These are phyloP conservation scores for Jaltomata sinuosa DNA, from an alignment of 257 asterid genomes.

Conservation along the genomic window DNA sequence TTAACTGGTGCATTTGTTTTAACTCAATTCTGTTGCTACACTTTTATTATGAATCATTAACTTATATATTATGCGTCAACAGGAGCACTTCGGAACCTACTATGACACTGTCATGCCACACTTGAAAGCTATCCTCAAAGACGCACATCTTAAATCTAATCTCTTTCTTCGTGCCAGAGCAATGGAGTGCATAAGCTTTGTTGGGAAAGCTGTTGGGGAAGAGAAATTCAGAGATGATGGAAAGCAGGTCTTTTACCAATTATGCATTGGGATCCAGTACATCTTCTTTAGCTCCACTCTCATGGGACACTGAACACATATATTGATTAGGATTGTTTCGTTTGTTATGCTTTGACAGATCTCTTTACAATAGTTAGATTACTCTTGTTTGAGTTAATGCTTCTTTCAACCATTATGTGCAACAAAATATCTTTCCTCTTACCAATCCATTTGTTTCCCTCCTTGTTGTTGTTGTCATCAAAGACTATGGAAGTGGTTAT, in stretches of 20 bases:
- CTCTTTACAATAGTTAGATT: not conserved
- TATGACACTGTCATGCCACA: constrained; percentile 89
- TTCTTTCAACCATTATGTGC: not conserved
- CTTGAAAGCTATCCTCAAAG: constrained; percentile 67
- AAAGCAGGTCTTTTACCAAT: constrained; percentile 40
- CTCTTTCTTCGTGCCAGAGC: constrained; percentile 93
- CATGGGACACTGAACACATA: too few species aligned
- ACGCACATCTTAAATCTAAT: constrained; percentile 69
- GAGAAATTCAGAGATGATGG: constrained; percentile 79
- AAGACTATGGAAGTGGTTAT: constrained; percentile 61
- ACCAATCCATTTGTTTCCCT: too few species aligned
- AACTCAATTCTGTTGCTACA: not conserved
- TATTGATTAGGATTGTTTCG: too few species aligned
- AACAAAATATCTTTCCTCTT: too few species aligned
- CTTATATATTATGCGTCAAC: constrained; percentile 13
- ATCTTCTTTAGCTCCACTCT: too few species aligned
- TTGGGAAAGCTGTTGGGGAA: constrained; percentile 89
- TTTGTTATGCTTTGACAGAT: not conserved
- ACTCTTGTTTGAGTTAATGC: not conserved
- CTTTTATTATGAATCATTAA: not conserved
- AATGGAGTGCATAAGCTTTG: constrained; percentile 87
- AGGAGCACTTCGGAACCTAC: constrained; percentile 77
- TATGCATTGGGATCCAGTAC: not conserved
- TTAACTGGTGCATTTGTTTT: not conserved
- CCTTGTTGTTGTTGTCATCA: not conserved